phyloP scores from a whole-genome alignment of 2,329 filamentous ascomycete genomes.

The Colletotrichum horii region DNA sequence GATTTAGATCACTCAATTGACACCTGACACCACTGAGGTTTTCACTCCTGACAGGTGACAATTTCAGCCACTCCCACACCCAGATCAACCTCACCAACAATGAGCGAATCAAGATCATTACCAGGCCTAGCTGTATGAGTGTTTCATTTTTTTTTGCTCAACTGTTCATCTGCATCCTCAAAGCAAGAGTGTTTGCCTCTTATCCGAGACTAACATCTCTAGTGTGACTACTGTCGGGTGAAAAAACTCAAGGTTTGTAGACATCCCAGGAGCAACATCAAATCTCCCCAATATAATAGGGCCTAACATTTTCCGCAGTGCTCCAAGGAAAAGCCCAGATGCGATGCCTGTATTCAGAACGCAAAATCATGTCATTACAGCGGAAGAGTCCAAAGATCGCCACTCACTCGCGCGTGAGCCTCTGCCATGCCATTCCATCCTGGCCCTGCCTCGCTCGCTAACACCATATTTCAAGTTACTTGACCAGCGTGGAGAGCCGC shows the following conservation, averaged over 20 bases:
- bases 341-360: slow-evolving; percentile 28
- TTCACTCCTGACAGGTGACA: not conserved
- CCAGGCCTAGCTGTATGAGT: not conserved
- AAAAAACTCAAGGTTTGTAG: slow-evolving; percentile 27
- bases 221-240: slow-evolving; percentile 26
- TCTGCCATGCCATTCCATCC: not conserved
- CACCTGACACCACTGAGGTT: not conserved
- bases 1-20: not conserved
- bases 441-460: not conserved
- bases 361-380: slow-evolving; percentile 29
- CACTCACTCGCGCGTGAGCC: slow-evolving; percentile 29
- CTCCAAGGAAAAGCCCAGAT: slow-evolving; percentile 28
- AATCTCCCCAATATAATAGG: not conserved
- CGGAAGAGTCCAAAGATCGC: slow-evolving; percentile 27
- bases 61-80: not conserved
- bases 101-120: not conserved
- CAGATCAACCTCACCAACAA: not conserved
- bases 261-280: not conserved
- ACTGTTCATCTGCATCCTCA: not conserved
- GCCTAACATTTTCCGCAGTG: slow-evolving; percentile 20
- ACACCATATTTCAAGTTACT: slow-evolving; percentile 20
- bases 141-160: not conserved
- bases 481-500: slow-evolving; percentile 27
- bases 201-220: not conserved
- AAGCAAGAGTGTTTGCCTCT: not conserved